Evolutionary conservation across 345 rosid genomes (phyloP).

Genomic region (Tarenaya hassleriana): DNA sequence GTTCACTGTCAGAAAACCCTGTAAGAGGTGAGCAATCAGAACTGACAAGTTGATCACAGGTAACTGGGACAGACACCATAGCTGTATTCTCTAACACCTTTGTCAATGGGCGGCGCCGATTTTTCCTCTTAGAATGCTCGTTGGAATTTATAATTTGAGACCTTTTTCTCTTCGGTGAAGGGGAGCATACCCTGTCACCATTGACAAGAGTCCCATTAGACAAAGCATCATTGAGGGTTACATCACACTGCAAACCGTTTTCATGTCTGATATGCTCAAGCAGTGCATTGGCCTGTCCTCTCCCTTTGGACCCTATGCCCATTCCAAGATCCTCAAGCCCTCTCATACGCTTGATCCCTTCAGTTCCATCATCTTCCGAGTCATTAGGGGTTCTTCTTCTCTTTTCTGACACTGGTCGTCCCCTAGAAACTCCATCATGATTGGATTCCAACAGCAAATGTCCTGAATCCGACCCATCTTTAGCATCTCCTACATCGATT

Average conservation of each 20-base stretch:
- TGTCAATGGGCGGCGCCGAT: slow-evolving; percentile 73
- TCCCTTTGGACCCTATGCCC: slow-evolving; percentile 43
- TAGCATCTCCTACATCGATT: slow-evolving; percentile 35
- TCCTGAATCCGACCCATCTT: slow-evolving; percentile 39
- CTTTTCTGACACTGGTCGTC: slow-evolving; percentile 41
- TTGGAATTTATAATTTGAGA: slow-evolving; percentile 51
- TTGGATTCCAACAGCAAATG: slow-evolving; percentile 62
- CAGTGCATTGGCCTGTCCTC: slow-evolving; percentile 31
- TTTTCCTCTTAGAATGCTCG: slow-evolving; percentile 62
- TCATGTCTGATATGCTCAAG: slow-evolving; percentile 36
- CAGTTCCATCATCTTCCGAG: slow-evolving; percentile 96
- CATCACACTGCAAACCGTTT: slow-evolving; percentile 30
- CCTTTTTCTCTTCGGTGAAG: slow-evolving; percentile 56
- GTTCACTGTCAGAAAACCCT: slow-evolving; percentile 52
- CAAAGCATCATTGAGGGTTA: slow-evolving; percentile 37
- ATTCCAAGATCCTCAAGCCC: slow-evolving; percentile 93
- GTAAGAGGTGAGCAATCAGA: slow-evolving; percentile 41
- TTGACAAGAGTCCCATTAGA: slow-evolving; percentile 45
- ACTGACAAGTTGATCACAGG: slow-evolving; percentile 55
- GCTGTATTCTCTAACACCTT: slow-evolving; percentile 88
- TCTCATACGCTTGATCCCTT: slow-evolving; percentile 92
- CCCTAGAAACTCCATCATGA: slow-evolving; percentile 37
- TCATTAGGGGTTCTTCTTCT: slow-evolving; percentile 92
- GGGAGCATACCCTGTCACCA: slow-evolving; percentile 43
- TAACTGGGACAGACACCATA: slow-evolving; percentile 70